Evolutionary conservation across 139 green algal genomes (phyloP).

Genomic region (Chlamydomonas sphaeroides): DNA sequence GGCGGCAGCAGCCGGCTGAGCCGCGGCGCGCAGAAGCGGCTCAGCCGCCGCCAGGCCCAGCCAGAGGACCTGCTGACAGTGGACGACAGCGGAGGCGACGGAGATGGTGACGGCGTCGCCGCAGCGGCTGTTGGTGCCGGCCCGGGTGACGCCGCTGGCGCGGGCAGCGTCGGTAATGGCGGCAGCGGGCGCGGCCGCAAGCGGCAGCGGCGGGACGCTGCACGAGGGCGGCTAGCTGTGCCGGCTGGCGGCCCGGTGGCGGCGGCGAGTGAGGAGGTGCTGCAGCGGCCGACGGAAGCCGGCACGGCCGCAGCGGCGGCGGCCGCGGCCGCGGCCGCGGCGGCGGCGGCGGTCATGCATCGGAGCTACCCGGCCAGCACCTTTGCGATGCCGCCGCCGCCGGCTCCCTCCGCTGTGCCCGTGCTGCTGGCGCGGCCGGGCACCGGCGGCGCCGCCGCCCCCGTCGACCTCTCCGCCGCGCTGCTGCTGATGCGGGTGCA

Average conservation of each 20-base stretch:
- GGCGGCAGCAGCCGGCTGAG: slow-evolving; percentile 25
- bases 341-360: neutral
- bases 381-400: neutral
- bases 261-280: slow-evolving; percentile 19
- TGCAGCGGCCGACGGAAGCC: neutral
- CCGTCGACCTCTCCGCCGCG: slow-evolving; percentile 44
- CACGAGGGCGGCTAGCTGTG: too few species aligned
- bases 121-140: neutral
- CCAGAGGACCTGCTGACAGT: slow-evolving; percentile 30
- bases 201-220: too few species aligned
- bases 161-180: too few species aligned
- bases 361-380: neutral
- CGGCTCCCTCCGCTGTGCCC: neutral
- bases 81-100: neutral
- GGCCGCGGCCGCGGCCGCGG: slow-evolving; percentile 1
- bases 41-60: neutral
- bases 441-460: too few species aligned
- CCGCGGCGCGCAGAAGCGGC: neutral
- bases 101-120: neutral
- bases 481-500: slow-evolving; percentile 45
- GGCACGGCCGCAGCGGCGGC: neutral
- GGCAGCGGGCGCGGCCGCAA: neutral
- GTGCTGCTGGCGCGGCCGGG: neutral
- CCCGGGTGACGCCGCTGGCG: neutral
- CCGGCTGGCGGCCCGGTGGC: too few species aligned